These are phyloP conservation scores for Mycena kentingensis DNA, from an alignment of 768 basidiomycete genomes.

Conservation along the genomic window DNA sequence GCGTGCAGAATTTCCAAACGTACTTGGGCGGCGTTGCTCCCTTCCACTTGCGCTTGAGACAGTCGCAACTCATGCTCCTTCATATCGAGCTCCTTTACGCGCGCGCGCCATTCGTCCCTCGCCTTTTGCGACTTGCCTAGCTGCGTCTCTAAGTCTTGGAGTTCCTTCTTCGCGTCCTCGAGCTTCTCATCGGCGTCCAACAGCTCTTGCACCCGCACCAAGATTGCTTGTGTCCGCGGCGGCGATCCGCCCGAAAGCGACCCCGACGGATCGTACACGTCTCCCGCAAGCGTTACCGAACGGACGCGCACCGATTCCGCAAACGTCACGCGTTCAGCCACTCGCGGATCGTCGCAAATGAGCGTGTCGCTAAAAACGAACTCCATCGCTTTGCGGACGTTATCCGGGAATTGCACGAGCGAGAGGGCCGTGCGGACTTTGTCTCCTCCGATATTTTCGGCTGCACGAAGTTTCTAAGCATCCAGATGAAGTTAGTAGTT, in stretches of 20 bases:
- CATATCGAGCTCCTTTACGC: slow-evolving; percentile 76
- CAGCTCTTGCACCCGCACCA: slow-evolving; percentile 85
- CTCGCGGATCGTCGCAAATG: slow-evolving; percentile 84
- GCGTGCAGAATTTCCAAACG: slow-evolving; percentile 26
- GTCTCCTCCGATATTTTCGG: slow-evolving; percentile 69
- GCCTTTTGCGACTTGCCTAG: slow-evolving; percentile 52
- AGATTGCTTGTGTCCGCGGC: slow-evolving; percentile 69
- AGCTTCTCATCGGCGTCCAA: slow-evolving; percentile 66
- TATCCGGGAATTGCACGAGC: slow-evolving; percentile 78
- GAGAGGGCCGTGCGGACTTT: slow-evolving; percentile 88
- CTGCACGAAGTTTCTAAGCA: slow-evolving; percentile 72
- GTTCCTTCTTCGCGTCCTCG: slow-evolving; percentile 44
- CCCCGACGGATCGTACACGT: slow-evolving; percentile 95
- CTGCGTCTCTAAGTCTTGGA: slow-evolving; percentile 57
- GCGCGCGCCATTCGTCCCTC: slow-evolving; percentile 61
- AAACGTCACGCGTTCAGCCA: slow-evolving; percentile 90
- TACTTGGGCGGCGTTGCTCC: slow-evolving; percentile 89
- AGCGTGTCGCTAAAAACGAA: slow-evolving; percentile 94
- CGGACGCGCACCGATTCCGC: slow-evolving; percentile 63
- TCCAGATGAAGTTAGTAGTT: neutral
- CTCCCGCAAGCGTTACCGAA: slow-evolving; percentile 92
- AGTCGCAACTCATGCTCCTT: slow-evolving; percentile 85
- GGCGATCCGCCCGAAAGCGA: slow-evolving; percentile 91
- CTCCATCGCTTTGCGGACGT: slow-evolving; percentile 85
- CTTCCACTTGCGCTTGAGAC: slow-evolving; percentile 80